Evolutionary conservation across 768 basidiomycete genomes (phyloP), one percentile per base, ranked within the genome.

Genomic region (Omphalotus guepiniiformis): DNA sequence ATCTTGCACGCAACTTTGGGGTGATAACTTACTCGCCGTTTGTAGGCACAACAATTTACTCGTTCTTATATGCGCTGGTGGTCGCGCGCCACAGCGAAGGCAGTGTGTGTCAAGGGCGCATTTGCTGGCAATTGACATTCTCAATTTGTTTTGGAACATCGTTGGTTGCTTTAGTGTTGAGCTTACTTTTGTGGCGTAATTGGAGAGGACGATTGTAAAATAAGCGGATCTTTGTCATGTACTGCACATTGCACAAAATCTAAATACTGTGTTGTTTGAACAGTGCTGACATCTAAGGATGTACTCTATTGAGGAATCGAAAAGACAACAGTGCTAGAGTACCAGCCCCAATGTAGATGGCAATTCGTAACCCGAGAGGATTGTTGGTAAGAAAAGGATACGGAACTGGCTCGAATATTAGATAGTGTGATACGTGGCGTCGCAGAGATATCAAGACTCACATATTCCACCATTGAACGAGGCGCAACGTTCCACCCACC

Each of bases 341-440:
- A 1, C 75, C 71, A 1, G 78, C 72, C 5, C 64, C 71, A 27
- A 59, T 57, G 63, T 92, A 93, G 29, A 91, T 87, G 6, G 60
- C 63, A 11, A 82, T 52, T 12, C 88, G 75, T 25, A 71, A 63
- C 6, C 57, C 53, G 16, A 82, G 65, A 0, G 78, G 66, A 57
- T 74, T 82, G 15, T 82, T 54, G 0, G 81, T 87, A 49, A 93
- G 69, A 68, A 93, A 92, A 0, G 90, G 90, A 64, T 93, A 92
- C 22, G 89, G 87, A 67, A 90, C 86, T 87, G 47, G 4, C 42
- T 40, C 39, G n/a, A 13, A 32, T 29, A 16, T 18, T 29, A 22
- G 23, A 35, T 9, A 27, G 3, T 16, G 15, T 13, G 30, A 11
- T 16, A 41, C 11, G 37, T 21, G 15, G 47, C 22, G 11, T 32